Evolutionary conservation across 2,329 filamentous ascomycete species (phyloP).

Genomic region (Pestalotiopsis fici): DNA sequence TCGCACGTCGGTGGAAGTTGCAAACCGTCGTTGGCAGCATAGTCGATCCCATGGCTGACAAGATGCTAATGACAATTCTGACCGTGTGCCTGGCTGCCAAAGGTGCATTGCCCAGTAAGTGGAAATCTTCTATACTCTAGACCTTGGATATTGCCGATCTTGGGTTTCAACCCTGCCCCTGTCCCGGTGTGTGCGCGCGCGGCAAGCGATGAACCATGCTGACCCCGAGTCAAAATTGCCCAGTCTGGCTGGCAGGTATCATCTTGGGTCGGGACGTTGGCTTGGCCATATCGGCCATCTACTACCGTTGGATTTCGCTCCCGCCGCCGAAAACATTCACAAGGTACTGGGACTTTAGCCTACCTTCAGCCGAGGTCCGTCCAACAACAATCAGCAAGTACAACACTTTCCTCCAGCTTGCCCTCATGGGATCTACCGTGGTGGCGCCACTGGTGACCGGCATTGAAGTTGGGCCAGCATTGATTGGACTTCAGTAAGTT

Average conservation of each 20-base stretch:
- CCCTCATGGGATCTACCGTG: conserved; percentile 82
- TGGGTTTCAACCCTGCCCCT: neutral
- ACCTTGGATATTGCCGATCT: neutral
- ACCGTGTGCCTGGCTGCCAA: conserved; percentile 84
- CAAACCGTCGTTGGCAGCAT: conserved; percentile 94
- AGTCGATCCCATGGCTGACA: conserved; percentile 96
- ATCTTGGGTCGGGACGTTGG: conserved; percentile 88
- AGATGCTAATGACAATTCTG: conserved; percentile 90
- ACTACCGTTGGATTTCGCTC: conserved; percentile 93
- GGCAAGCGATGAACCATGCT: neutral
- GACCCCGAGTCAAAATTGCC: neutral
- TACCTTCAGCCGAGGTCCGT: conserved; percentile 83
- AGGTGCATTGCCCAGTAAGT: conserved; percentile 75
- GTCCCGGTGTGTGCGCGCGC: too few relatives aligned
- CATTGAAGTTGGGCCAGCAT: conserved; percentile 52
- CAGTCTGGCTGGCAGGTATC: conserved; percentile 84
- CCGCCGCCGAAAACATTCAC: conserved; percentile 90
- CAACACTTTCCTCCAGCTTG: conserved; percentile 91
- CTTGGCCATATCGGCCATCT: conserved; percentile 83
- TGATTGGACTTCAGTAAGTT: conserved; percentile 66
- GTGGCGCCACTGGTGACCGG: conserved; percentile 72
- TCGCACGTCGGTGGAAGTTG: conserved; percentile 82
- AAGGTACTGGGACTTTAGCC: conserved; percentile 95
- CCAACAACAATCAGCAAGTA: conserved; percentile 85
- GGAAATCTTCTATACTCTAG: neutral